A percentile compares a stretch with the other conserved stretches of the same genome.
These are phyloP conservation scores for Diaporthe batatas DNA, from an alignment of 2,329 filamentous ascomycete genomes.

Conservation along the genomic window DNA sequence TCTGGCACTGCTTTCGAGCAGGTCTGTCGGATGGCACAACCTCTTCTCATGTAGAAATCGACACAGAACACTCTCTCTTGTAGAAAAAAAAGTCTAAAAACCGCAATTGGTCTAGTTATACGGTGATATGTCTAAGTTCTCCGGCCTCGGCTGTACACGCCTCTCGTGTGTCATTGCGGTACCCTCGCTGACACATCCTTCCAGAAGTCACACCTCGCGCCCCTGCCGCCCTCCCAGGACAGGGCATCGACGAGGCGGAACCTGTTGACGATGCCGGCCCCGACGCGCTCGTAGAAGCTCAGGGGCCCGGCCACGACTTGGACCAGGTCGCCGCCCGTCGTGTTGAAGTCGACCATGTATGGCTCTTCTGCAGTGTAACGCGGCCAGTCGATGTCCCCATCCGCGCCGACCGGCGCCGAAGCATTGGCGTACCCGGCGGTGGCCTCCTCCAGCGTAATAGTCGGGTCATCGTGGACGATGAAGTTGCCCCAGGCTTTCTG, in stretches of 20 bases:
- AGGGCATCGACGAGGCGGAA: slow-evolving; percentile 41
- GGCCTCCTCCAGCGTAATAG: slow-evolving; percentile 51
- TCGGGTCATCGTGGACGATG: slow-evolving; percentile 55
- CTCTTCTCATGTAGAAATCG: slow-evolving; percentile 16
- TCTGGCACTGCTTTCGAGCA: slow-evolving; percentile 11
- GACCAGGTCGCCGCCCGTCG: slow-evolving; percentile 53
- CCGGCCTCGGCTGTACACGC: not conserved
- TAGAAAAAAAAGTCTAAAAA: not conserved
- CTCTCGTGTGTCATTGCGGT: not conserved
- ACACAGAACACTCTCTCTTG: slow-evolving; percentile 37
- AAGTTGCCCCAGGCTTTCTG: slow-evolving; percentile 60
- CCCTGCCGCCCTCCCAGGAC: slow-evolving; percentile 15
- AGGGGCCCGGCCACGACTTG: slow-evolving; percentile 45
- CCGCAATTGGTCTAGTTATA: not conserved
- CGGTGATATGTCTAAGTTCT: not conserved
- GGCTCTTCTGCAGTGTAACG: slow-evolving; percentile 45
- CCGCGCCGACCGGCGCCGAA: not conserved
- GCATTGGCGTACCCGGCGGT: slow-evolving; percentile 45
- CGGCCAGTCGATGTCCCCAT: slow-evolving; percentile 13
- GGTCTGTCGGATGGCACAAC: slow-evolving; percentile 2
- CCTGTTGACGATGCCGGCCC: slow-evolving; percentile 47
- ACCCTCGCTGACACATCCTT: slow-evolving; percentile 5
- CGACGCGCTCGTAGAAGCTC: slow-evolving; percentile 46
- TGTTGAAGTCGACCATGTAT: slow-evolving; percentile 59
- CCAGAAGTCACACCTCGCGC: slow-evolving; percentile 1